These are phyloP conservation scores for Pinus taeda DNA, from an alignment of 75 land plant genomes.

Conservation along the genomic window DNA sequence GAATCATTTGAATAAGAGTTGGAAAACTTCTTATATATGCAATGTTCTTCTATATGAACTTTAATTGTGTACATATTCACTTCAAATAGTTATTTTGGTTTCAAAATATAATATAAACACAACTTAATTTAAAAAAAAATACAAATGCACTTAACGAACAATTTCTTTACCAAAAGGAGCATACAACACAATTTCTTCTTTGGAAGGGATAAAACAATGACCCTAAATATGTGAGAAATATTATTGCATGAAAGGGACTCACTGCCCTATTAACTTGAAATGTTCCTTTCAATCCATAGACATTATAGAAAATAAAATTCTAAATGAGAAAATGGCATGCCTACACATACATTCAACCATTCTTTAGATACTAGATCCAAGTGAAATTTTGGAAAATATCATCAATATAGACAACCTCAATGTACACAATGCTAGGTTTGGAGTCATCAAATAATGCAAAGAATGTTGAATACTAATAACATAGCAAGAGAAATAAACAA, in stretches of 20 bases:
- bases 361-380: neutral
- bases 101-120: too few species aligned
- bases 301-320: slow-evolving; percentile 47
- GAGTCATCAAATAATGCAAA: neutral
- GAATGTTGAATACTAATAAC: too few species aligned
- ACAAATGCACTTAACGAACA: too few species aligned
- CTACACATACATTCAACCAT: neutral
- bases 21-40: too few species aligned
- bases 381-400: neutral
- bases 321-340: slow-evolving; percentile 42
- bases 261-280: slow-evolving; percentile 47
- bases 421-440: neutral
- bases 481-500: too few species aligned
- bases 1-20: too few species aligned
- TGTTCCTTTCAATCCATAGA: slow-evolving; percentile 61
- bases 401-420: neutral
- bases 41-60: too few species aligned
- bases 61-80: too few species aligned
- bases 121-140: too few species aligned
- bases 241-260: neutral
- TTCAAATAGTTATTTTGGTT: too few species aligned
- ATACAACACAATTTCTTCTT: too few species aligned
- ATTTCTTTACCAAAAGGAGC: too few species aligned
- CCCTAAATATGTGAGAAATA: neutral
- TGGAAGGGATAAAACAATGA: neutral